Conservation (phyloP, 306 rosid species). For the Rosa chinensis region DNA sequence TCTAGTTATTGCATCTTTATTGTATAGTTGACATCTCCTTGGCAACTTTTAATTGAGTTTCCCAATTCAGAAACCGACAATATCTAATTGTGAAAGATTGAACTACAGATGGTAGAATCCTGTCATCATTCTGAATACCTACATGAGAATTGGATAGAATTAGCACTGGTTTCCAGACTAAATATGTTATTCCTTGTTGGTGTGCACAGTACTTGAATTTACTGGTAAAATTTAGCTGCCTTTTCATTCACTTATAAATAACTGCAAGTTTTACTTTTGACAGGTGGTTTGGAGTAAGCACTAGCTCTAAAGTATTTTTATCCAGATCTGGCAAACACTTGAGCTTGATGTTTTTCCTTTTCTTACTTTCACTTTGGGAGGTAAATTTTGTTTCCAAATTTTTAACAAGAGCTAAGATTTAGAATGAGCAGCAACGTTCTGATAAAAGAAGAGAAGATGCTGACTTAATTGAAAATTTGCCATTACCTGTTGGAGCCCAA, state of each 20-base stretch:
- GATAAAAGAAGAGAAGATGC: too few species aligned
- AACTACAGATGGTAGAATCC: neutral
- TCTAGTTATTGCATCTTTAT: neutral
- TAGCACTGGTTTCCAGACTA: neutral
- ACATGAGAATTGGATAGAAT: neutral
- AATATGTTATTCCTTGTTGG: too few species aligned
- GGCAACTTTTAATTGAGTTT: neutral
- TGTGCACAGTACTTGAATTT: neutral
- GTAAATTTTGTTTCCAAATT: too few species aligned
- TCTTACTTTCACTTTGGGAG: neutral
- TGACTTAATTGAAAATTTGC: too few species aligned
- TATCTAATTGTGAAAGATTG: neutral
- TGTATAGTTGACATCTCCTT: neutral
- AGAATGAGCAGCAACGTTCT: too few species aligned
- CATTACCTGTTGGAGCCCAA: too few species aligned
- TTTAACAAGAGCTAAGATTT: too few species aligned
- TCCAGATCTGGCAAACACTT: neutral
- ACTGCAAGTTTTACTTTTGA: neutral
- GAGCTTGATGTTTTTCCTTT: neutral
- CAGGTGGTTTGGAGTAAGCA: slow-evolving; percentile 19
- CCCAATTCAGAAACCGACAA: neutral
- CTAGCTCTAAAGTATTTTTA: slow-evolving; percentile 5
- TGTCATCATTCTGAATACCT: neutral
- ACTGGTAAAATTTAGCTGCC: neutral
- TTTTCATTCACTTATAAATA: neutral